These are phyloP conservation scores for Talaromyces rugulosus DNA, from an alignment of 2,329 filamentous ascomycete species.

Conservation along the genomic window DNA sequence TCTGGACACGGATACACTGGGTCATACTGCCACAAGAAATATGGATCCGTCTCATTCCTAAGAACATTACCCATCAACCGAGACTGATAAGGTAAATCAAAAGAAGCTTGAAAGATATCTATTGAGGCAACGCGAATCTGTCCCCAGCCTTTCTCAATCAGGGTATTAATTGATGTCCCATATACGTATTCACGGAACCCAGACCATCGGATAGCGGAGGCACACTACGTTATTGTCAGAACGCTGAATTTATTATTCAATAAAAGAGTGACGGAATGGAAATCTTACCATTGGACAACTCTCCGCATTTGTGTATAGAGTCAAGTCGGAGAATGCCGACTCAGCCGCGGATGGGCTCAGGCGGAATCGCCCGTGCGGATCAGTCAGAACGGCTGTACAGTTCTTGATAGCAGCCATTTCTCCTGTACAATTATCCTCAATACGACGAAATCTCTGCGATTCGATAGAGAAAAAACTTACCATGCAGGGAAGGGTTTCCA, in stretches of 20 bases:
- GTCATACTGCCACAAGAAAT: slow-evolving; percentile 54
- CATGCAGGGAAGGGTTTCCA: slow-evolving; percentile 53
- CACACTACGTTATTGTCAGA: slow-evolving; percentile 35
- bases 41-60: slow-evolving; percentile 51
- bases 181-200: slow-evolving; percentile 55
- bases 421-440: slow-evolving; percentile 25
- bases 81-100: slow-evolving; percentile 32
- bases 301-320: slow-evolving; percentile 56
- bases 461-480: slow-evolving; percentile 22
- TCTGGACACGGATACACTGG: slow-evolving; percentile 29
- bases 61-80: slow-evolving; percentile 45
- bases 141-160: slow-evolving; percentile 48
- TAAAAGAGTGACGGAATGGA: slow-evolving; percentile 5
- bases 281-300: slow-evolving; percentile 49
- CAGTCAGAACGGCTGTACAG: slow-evolving; percentile 48
- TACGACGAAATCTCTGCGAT: background rate
- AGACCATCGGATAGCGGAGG: slow-evolving; percentile 53
- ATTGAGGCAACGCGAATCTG: slow-evolving; percentile 47
- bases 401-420: slow-evolving; percentile 55
- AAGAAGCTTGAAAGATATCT: slow-evolving; percentile 41
- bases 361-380: slow-evolving; percentile 43
- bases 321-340: slow-evolving; percentile 45
- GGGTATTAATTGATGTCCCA: slow-evolving; percentile 47
- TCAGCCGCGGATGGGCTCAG: slow-evolving; percentile 39
- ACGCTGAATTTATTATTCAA: background rate